A percentile compares a stretch with the other conserved stretches of the same genome.
These are phyloP conservation scores for Metschnikowia corniflorae DNA, from an alignment of 805 yeast species.

Conservation along the genomic window DNA sequence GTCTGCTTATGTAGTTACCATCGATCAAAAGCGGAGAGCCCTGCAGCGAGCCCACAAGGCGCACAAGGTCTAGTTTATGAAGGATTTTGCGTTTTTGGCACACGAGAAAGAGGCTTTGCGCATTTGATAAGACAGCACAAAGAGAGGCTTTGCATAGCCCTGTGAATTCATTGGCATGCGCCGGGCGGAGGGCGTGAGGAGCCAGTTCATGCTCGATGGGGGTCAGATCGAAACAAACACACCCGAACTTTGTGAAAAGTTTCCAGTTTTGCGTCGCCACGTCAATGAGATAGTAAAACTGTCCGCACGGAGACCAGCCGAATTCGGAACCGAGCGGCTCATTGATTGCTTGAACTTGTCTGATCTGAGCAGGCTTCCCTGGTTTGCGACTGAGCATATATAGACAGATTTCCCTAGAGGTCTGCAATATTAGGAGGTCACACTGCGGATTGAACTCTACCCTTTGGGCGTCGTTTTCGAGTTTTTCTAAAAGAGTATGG, in stretches of 20 bases:
- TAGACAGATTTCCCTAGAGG: neutral
- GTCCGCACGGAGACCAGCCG: conserved; percentile 38
- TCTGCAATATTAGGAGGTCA: conserved; percentile 11
- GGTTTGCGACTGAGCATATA: neutral
- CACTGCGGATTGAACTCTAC: conserved; percentile 17
- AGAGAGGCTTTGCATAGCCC: conserved; percentile 26
- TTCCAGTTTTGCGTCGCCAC: conserved; percentile 26
- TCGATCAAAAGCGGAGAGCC: conserved; percentile 22
- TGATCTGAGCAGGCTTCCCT: conserved; percentile 2
- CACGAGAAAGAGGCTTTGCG: conserved; percentile 19
- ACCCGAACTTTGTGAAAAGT: conserved; percentile 34
- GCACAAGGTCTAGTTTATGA: conserved; percentile 22
- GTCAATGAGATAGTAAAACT: conserved; percentile 25
- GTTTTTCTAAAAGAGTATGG: conserved; percentile 6
- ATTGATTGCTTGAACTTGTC: neutral
- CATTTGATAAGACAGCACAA: conserved; percentile 26
- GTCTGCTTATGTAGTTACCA: conserved; percentile 25
- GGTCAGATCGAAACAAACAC: conserved; percentile 26
- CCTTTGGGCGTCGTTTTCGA: conserved; percentile 4
- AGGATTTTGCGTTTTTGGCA: conserved; percentile 18
- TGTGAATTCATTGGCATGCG: neutral
- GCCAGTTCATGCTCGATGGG: conserved; percentile 3
- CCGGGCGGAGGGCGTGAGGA: neutral
- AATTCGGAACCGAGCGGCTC: neutral
- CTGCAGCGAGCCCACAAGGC: conserved; percentile 6